phyloP scores from a whole-genome alignment of 169 alveolate species.

The Cryptosporidium baileyi region DNA sequence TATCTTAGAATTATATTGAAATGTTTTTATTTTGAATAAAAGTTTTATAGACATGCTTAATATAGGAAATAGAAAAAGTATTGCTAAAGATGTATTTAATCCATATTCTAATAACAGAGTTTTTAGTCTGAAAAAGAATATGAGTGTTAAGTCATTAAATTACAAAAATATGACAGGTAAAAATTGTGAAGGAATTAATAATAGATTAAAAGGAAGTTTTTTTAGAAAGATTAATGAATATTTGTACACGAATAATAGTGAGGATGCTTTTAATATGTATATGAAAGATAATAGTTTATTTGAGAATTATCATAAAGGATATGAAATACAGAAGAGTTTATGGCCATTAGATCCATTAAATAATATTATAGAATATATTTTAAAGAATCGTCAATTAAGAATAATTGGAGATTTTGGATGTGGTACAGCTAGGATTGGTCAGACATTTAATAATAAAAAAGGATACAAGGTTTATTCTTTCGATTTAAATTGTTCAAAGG shows the following conservation, averaged over 20 bases:
- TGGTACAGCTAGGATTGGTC: conserved; percentile 75
- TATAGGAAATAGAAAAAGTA: too few species aligned
- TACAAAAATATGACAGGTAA: too few species aligned
- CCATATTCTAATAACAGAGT: too few species aligned
- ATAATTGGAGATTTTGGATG: conserved; percentile 78
- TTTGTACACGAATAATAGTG: conserved; percentile 73
- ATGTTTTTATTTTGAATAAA: too few species aligned
- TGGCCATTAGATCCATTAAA: conserved; percentile 78
- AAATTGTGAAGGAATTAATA: too few species aligned
- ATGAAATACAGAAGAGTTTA: conserved; percentile 71
- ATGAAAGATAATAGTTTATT: conserved; percentile 71
- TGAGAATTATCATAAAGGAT: conserved; percentile 78
- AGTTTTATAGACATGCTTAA: too few species aligned
- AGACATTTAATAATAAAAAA: conserved; percentile 70
- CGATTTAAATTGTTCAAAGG: conserved; percentile 72
- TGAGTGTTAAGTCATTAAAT: too few species aligned
- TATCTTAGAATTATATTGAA: too few species aligned
- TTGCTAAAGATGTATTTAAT: too few species aligned
- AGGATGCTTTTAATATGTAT: conserved; percentile 70
- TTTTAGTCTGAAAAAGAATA: too few species aligned
- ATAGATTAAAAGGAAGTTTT: conserved; percentile 73
- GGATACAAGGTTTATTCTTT: conserved; percentile 75
- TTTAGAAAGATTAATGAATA: conserved; percentile 76
- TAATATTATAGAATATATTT: conserved; percentile 64
- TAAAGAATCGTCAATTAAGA: neutral